Evolutionary conservation across 106 monocot genomes (phyloP), one percentile per base, ranked within the genome.

Genomic region (Chionographis japonica): DNA sequence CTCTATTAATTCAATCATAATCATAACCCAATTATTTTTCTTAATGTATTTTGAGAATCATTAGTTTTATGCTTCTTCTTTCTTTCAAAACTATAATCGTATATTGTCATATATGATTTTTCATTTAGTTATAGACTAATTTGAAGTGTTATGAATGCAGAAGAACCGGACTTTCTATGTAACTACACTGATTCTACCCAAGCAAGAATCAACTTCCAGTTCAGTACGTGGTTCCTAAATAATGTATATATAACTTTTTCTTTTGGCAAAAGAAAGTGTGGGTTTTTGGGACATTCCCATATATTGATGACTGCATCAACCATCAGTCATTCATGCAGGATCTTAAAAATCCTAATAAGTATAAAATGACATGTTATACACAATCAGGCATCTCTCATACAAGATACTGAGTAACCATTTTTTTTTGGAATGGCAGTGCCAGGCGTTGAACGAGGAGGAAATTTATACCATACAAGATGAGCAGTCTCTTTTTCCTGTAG

Each of bases 371-470:
- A 12, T 55, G 19, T 40, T 63, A 40, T 16, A 7, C 4, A 46
- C 58, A n/a, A 52, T 38, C 8, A 8, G 1, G 16, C 3, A 15
- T 18, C 52, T 49, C 40, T 41, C 16, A 3, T 8, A 15, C 37
- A 17, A 5, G 37, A 53, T 35, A 20, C 54, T 35, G 17, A 37
- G 39, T 67, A 56, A 6, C 50, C 19, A 5, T 14, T 59, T 63
- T 59, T 63, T 13, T 67, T 12, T 16, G 63, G 40, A 67, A 66
- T 72, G 36, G 15, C 86, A 97, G 95, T 97, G 95, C 51, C 92
- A 92, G 43, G 95, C 95, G 4, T 61, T 75, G 65, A 89, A 78
- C 72, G 95, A 97, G 64, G 95, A 92, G 79, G 95, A 97, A 69
- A 92, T 97, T 59, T 81, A 82, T 82, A 78, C 86, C 3, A 74